These are phyloP conservation scores for Discostella stelligera DNA, from an alignment of 352 stramenopile genomes.

Conservation along the genomic window DNA sequence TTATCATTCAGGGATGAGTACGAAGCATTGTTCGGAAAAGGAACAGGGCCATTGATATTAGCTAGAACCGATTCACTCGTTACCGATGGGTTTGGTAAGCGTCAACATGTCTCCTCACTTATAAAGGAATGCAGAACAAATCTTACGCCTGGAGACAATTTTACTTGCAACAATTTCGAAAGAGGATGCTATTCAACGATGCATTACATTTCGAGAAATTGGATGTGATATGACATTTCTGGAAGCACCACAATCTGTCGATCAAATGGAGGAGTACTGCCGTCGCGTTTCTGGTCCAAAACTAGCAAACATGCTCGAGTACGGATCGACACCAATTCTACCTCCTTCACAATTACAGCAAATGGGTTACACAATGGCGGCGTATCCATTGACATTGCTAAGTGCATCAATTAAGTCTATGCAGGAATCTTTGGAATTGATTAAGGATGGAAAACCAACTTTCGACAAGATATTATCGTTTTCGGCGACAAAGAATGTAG, in stretches of 20 bases:
- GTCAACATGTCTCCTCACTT: not conserved
- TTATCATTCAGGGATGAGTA: conserved; percentile 70
- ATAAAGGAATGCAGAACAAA: not conserved
- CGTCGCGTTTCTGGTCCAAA: conserved; percentile 88
- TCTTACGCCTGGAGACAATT: not conserved
- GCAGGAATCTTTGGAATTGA: conserved; percentile 85
- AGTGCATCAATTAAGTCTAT: conserved; percentile 92
- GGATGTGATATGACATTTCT: conserved; percentile 95
- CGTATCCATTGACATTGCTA: conserved; percentile 91
- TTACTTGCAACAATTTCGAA: not conserved
- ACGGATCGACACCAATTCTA: conserved; percentile 90
- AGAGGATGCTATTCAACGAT: conserved; percentile 90
- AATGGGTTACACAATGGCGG: conserved; percentile 92
- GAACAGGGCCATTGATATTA: conserved; percentile 91
- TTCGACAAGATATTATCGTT: conserved; percentile 89
- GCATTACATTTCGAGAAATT: conserved; percentile 87
- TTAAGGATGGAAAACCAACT: conserved; percentile 84
- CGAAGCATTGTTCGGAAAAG: conserved; percentile 78
- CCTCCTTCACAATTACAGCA: conserved; percentile 85
- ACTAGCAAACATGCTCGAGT: conserved; percentile 94
- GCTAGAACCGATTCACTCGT: conserved; percentile 90
- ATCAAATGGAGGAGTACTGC: conserved; percentile 92
- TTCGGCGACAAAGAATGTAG: conserved; percentile 88
- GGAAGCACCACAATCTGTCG: conserved; percentile 87
- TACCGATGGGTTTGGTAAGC: conserved; percentile 80